Evolutionary conservation across 495 filamentous ascomycete genomes (phyloP), one percentile per base, ranked within the genome.

Genomic region (Daldinia bambusicola): DNA sequence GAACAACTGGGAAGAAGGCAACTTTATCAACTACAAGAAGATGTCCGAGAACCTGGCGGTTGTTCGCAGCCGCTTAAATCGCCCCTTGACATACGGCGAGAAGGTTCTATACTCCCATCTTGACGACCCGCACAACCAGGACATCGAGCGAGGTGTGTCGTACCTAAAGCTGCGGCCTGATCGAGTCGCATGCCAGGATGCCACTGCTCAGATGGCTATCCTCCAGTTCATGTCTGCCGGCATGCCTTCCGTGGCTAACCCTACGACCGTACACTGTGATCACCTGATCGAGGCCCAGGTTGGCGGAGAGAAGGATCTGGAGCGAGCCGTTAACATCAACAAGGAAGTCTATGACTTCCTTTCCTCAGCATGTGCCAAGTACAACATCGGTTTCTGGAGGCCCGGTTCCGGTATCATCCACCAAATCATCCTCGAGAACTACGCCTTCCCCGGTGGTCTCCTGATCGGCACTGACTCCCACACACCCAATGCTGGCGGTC

Each of bases 291-390:
- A 98, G 86, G 95, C 95, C 69, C 94, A 98, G 85, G 78, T 93
- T 78, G 95, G 95, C 77, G 95, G 96, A 76, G 89, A 87, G 55
- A 95, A 98, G 87, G 95, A 99, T 91, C 86, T 99, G 74, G 92
- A 89, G 60, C 89, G 95, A 77, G 96, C 96, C 71, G 84, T 93
- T 76, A 87, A 88, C 61, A 97, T 98, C 84, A 99, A 99, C 90
- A 98, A 98, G 88, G 95, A 99, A 82, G 95, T 99, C 71, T 99
- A 98, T 84, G 93, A 99, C 82, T 99, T 99, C 88, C 86, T 99
- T 79, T 89, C 94, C 61, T 90, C 90, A 57, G 90, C 96, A 64
- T 98, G 95, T 76, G 95, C 94, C 71, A 99, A 98, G 87, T 99
- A 98, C 88, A 94, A 97, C 85, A 98, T 99, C 79, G 96, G 96